These are phyloP conservation scores for Fraxinus sp. DNA, from an alignment of 305 asterid genomes.

Conservation along the genomic window DNA sequence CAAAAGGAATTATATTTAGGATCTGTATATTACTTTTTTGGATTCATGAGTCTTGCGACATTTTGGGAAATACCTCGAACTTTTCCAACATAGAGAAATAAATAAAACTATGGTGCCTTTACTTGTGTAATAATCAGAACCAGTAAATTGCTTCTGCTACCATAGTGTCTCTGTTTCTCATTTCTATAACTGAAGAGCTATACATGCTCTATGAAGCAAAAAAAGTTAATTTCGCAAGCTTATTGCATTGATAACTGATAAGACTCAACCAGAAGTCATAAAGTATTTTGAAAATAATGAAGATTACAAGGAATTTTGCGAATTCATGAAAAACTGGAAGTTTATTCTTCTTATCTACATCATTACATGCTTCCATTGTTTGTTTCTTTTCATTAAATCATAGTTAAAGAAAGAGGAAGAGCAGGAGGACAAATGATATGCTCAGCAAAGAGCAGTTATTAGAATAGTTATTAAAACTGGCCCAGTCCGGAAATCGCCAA, in stretches of 20 bases:
- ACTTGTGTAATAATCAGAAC: neutral
- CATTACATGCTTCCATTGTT: neutral
- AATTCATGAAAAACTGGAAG: constrained; percentile 6
- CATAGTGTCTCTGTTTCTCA: neutral
- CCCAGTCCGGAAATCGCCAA: neutral
- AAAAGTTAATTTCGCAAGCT: neutral
- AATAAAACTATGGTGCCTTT: neutral
- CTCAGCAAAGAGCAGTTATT: neutral
- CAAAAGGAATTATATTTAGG: neutral
- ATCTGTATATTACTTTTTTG: neutral
- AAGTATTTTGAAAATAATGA: neutral
- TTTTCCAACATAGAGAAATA: neutral
- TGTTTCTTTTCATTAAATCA: neutral
- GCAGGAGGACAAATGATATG: constrained; percentile 6
- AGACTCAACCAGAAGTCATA: neutral
- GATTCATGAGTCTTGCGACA: neutral
- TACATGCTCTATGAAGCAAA: neutral
- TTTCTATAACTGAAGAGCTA: neutral
- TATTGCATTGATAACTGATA: neutral
- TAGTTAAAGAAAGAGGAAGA: constrained; percentile 14
- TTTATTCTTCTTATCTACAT: neutral
- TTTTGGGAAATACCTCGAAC: neutral
- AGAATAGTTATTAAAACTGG: neutral
- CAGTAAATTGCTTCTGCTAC: neutral
- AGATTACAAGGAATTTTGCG: neutral